Evolutionary conservation across 768 basidiomycete species (phyloP).

Genomic region (Mycena capillaripes): DNA sequence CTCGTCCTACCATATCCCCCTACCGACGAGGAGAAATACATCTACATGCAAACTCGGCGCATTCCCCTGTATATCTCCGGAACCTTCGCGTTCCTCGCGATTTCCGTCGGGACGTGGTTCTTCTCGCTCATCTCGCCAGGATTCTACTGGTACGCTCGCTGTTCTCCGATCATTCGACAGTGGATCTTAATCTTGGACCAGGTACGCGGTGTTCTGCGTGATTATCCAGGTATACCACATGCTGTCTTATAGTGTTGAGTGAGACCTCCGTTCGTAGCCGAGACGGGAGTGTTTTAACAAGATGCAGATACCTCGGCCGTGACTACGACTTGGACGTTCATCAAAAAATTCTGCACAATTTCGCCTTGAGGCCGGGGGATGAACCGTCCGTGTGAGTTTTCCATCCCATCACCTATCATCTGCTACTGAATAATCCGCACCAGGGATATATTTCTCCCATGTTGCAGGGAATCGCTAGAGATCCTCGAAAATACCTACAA

Average conservation of each 20-base stretch:
- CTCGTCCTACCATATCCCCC: slow-evolving; percentile 44
- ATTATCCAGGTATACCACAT: slow-evolving; percentile 43
- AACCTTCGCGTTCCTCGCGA: slow-evolving; percentile 43
- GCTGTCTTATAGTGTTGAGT: slow-evolving; percentile 41
- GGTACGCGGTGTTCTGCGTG: slow-evolving; percentile 43
- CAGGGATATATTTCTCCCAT: slow-evolving; percentile 46
- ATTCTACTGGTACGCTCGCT: slow-evolving; percentile 41
- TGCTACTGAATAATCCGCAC: not conserved
- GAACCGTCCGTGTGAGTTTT: slow-evolving; percentile 36
- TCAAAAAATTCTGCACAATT: slow-evolving; percentile 36
- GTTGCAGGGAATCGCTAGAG: slow-evolving; percentile 46
- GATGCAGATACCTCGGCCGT: slow-evolving; percentile 37
- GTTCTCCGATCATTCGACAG: not conserved
- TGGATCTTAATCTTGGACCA: slow-evolving; percentile 14
- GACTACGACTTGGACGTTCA: slow-evolving; percentile 43
- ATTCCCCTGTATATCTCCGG: slow-evolving; percentile 43
- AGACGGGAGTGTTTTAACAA: not conserved
- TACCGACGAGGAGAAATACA: slow-evolving; percentile 39
- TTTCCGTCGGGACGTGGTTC: slow-evolving; percentile 46
- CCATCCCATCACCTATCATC: not conserved
- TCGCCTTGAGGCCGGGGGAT: slow-evolving; percentile 36
- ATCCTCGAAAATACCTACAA: slow-evolving; percentile 49
- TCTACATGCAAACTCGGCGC: slow-evolving; percentile 41
- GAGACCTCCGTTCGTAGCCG: not conserved
- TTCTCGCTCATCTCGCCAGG: slow-evolving; percentile 41